Conservation (phyloP, 176 grass and related monocot species). For the Canna indica region DNA sequence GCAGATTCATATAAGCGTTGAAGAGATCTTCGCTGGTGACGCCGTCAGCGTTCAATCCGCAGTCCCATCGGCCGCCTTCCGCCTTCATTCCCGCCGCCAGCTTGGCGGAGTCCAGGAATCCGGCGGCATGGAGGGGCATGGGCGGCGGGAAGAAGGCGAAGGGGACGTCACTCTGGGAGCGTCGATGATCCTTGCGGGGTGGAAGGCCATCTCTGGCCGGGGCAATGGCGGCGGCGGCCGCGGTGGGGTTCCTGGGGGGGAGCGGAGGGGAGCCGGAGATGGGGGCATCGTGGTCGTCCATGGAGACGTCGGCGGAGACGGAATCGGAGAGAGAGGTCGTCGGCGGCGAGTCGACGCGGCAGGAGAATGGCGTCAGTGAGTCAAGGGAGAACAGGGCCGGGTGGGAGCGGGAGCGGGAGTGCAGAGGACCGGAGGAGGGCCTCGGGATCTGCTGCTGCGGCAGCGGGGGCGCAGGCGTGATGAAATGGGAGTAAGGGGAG, state of each 20-base stretch:
- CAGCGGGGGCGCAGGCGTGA: neutral
- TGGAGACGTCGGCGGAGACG: slow-evolving; percentile 33
- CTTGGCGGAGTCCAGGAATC: slow-evolving; percentile 26
- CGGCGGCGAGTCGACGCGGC: neutral
- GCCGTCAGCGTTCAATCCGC: slow-evolving; percentile 5
- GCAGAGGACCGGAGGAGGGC: slow-evolving; percentile 31
- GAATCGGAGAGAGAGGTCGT: slow-evolving; percentile 14
- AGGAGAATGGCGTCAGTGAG: neutral
- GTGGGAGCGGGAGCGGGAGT: slow-evolving; percentile 17
- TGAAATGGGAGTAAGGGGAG: neutral
- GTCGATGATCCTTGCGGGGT: slow-evolving; percentile 57
- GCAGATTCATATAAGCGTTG: slow-evolving; percentile 83
- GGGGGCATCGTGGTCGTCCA: slow-evolving; percentile 35
- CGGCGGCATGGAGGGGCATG: slow-evolving; percentile 27
- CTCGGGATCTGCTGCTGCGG: slow-evolving; percentile 12
- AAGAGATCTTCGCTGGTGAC: slow-evolving; percentile 54
- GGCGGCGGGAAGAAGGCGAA: slow-evolving; percentile 58
- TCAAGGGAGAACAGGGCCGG: slow-evolving; percentile 34
- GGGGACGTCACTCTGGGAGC: slow-evolving; percentile 65
- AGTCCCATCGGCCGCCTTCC: neutral
- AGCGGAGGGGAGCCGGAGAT: slow-evolving; percentile 1
- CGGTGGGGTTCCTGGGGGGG: slow-evolving; percentile 52
- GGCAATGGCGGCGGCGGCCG: slow-evolving; percentile 39
- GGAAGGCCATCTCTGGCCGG: slow-evolving; percentile 52
- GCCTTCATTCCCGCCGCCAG: slow-evolving; percentile 1